phyloP scores from a whole-genome alignment of 2,329 filamentous ascomycete genomes.

The Alternaria panax region DNA sequence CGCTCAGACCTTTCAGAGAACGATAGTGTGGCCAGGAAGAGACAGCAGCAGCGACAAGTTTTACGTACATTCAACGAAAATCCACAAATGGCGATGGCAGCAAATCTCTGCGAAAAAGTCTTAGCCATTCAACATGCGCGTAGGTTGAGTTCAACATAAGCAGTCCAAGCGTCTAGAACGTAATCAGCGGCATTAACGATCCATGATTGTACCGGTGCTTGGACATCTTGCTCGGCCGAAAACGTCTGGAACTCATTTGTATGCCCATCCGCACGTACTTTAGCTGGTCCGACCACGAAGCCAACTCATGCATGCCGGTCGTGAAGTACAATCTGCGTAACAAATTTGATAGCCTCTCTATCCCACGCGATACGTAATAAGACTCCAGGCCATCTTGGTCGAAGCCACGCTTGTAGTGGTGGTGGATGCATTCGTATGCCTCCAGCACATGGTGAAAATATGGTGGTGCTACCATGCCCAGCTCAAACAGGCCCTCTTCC shows the following conservation, averaged over 20 bases:
- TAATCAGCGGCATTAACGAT: neutral
- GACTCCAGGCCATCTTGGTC: constrained; percentile 12
- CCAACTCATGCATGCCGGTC: constrained; percentile 14
- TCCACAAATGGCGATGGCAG: neutral
- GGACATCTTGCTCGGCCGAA: constrained; percentile 1
- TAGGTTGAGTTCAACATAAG: neutral
- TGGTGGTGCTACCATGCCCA: constrained; percentile 4
- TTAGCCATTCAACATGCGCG: neutral
- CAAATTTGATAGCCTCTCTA: constrained; percentile 15
- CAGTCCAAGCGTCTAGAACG: neutral
- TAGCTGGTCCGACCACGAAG: constrained; percentile 11
- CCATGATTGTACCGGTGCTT: constrained; percentile 5
- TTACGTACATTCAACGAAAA: neutral
- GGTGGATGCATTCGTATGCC: constrained; percentile 14
- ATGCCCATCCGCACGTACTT: constrained; percentile 16
- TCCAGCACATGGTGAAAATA: neutral
- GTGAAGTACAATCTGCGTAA: constrained; percentile 7
- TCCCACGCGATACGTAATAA: constrained; percentile 18
- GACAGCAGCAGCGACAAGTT: neutral
- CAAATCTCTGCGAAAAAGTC: neutral
- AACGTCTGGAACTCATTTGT: constrained; percentile 9
- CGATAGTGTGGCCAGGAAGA: neutral
- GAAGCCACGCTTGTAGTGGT: constrained; percentile 19
- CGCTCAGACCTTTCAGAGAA: neutral
- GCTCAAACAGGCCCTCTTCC: constrained; percentile 1